These are phyloP conservation scores for Phlebiopsis flavidoalba DNA, from an alignment of 768 basidiomycete genomes.

Conservation along the genomic window DNA sequence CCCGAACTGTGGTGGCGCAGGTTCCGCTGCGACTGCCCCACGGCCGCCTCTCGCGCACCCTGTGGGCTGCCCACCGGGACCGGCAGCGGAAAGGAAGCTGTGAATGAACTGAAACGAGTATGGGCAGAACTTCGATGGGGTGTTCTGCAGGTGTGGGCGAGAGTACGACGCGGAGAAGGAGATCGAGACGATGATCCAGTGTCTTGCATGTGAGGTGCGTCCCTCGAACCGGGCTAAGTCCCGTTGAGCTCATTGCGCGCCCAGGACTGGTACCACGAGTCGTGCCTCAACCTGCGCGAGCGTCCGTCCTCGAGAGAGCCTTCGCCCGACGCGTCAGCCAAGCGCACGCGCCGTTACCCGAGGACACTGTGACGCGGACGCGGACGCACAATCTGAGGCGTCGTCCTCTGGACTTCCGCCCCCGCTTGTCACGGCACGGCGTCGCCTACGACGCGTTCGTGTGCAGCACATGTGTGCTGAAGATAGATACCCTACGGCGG, in stretches of 20 bases:
- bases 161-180: slow-evolving; percentile 71
- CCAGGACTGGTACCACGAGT: slow-evolving; percentile 91
- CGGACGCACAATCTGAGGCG: slow-evolving; percentile 52
- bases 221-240: neutral
- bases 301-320: slow-evolving; percentile 47
- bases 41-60: slow-evolving; percentile 49
- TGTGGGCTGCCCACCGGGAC: slow-evolving; percentile 62
- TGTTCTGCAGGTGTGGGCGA: slow-evolving; percentile 72
- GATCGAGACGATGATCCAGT: slow-evolving; percentile 85
- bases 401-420: slow-evolving; percentile 65
- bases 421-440: slow-evolving; percentile 58
- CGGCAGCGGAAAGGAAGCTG: slow-evolving; percentile 48
- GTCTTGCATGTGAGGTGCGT: slow-evolving; percentile 76
- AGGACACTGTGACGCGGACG: slow-evolving; percentile 30
- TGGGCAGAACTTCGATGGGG: slow-evolving; percentile 64
- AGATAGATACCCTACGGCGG: slow-evolving; percentile 45
- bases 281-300: slow-evolving; percentile 76
- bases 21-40: slow-evolving; percentile 86
- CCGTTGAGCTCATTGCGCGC: too few species aligned
- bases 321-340: slow-evolving; percentile 20
- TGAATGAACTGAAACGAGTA: slow-evolving; percentile 61
- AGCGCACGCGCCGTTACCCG: slow-evolving; percentile 1
- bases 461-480: slow-evolving; percentile 63
- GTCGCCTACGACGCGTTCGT: slow-evolving; percentile 73
- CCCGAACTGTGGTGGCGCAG: slow-evolving; percentile 76